Evolutionary conservation across 2,329 filamentous ascomycete genomes (phyloP), one percentile per base, ranked within the genome.

Genomic region (Xylaria sp.): DNA sequence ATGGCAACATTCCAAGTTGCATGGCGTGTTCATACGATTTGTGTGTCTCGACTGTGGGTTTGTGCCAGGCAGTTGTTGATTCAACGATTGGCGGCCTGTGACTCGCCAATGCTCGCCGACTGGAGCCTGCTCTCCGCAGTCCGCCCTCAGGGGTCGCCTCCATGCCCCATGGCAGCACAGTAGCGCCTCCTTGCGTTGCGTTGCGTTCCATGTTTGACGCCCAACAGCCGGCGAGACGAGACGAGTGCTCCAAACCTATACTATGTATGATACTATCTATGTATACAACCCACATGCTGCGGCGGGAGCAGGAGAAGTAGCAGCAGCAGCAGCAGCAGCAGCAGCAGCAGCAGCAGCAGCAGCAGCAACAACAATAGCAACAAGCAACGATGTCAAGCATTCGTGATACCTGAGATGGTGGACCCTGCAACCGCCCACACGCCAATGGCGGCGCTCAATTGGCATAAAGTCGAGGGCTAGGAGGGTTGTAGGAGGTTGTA

Each of bases 371-470:
- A 49, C 31, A 58, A n/a, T 40, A 41, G 35, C n/a, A 21, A 52
- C 15, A 38, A n/a, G 25, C 10, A 52, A 52, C n/a, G 15, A 64
- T 52, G 58, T 56, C 38, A 62, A 53, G 53, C 51, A 64, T 58
- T 47, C 49, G 61, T 70, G 66, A 69, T 68, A 68, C 68, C 66
- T 67, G 58, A 67, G 41, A 23, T 40, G 33, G 61, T 61, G 64
- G 58, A 54, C 21, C 54, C 33, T 51, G 47, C 58, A 51, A 10
- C 44, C 43, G 53, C 63, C 54, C 59, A 6, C 55, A 61, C 60
- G 62, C 71, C 71, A 72, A 72, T 73, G 29, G 60, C 38, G 47
- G 46, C 43, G 51, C 51, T 48, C 67, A 72, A 72, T 72, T 72
- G 70, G 56, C 57, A 53, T 52, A 48, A 29, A 55, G 40, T 51